Evolutionary conservation across 169 alveolate genomes (phyloP).

Genomic region (Besnoitia besnoiti): DNA sequence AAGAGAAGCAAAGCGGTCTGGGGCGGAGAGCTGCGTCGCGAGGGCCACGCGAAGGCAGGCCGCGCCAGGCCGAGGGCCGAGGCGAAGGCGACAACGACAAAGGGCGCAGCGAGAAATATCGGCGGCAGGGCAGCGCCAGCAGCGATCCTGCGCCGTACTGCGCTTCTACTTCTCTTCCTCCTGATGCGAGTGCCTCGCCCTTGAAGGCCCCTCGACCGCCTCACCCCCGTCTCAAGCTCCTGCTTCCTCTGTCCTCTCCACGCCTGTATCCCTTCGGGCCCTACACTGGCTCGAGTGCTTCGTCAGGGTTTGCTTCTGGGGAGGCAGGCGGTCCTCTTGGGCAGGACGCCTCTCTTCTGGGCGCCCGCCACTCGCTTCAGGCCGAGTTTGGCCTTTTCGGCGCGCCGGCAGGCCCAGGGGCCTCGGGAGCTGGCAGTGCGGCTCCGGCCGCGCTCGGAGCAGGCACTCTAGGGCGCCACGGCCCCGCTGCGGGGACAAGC

Average conservation of each 20-base stretch:
- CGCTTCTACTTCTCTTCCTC: background rate
- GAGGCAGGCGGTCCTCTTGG: background rate
- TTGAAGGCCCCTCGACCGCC: background rate
- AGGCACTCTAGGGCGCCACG: background rate
- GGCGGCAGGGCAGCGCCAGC: background rate
- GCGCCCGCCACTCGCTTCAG: background rate
- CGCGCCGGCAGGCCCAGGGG: background rate
- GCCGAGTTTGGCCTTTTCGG: background rate
- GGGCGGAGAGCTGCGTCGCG: too few relatives aligned
- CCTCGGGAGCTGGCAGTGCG: background rate
- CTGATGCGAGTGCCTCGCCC: background rate
- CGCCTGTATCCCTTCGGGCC: background rate
- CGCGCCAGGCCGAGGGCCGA: too few relatives aligned
- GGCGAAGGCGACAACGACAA: background rate
- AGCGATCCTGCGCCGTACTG: background rate
- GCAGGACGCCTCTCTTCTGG: background rate
- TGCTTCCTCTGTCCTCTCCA: background rate
- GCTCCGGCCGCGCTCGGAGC: background rate
- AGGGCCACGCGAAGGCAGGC: too few relatives aligned
- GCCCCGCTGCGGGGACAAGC: background rate
- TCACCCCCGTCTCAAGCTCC: background rate
- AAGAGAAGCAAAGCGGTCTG: too few relatives aligned
- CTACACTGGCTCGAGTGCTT: background rate
- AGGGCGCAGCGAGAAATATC: background rate
- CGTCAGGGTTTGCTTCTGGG: background rate